Conservation (phyloP, 202 grass and related monocot species). For the Zizania palustris region DNA sequence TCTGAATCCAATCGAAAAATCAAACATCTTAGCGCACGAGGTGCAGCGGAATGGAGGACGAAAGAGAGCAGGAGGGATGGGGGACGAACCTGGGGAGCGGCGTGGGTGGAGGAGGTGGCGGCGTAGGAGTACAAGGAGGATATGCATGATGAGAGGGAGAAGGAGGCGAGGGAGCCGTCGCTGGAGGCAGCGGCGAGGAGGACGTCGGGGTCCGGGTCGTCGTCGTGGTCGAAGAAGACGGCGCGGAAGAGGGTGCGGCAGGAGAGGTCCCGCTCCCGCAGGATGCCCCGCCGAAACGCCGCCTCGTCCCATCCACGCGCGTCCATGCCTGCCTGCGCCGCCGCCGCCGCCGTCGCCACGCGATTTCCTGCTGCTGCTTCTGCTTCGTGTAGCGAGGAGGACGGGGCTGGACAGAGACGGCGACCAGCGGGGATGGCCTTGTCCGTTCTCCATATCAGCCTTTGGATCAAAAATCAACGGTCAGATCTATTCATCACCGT, state of each 20-base stretch:
- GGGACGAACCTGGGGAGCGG: slow-evolving; percentile 38
- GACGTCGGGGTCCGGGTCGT: slow-evolving; percentile 52
- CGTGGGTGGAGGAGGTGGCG: slow-evolving; percentile 8
- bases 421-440: background rate
- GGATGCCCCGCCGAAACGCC: slow-evolving; percentile 65
- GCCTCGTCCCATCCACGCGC: slow-evolving; percentile 80
- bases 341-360: slow-evolving; percentile 29
- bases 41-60: background rate
- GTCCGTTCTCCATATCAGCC: background rate
- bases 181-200: slow-evolving; percentile 74
- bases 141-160: slow-evolving; percentile 72
- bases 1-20: slow-evolving; percentile 22
- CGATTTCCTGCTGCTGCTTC: background rate
- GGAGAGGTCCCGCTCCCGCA: slow-evolving; percentile 56
- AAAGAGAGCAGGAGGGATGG: too few species aligned
- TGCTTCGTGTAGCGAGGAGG: background rate
- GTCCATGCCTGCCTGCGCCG: slow-evolving; percentile 40
- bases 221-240: slow-evolving; percentile 62
- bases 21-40: background rate
- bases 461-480: background rate
- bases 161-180: slow-evolving; percentile 69
- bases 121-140: background rate
- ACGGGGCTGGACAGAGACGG: too few species aligned
- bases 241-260: slow-evolving; percentile 80
- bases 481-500: background rate